These are phyloP conservation scores for Colletotrichum agaves DNA, from an alignment of 2,329 filamentous ascomycete species.

Conservation along the genomic window DNA sequence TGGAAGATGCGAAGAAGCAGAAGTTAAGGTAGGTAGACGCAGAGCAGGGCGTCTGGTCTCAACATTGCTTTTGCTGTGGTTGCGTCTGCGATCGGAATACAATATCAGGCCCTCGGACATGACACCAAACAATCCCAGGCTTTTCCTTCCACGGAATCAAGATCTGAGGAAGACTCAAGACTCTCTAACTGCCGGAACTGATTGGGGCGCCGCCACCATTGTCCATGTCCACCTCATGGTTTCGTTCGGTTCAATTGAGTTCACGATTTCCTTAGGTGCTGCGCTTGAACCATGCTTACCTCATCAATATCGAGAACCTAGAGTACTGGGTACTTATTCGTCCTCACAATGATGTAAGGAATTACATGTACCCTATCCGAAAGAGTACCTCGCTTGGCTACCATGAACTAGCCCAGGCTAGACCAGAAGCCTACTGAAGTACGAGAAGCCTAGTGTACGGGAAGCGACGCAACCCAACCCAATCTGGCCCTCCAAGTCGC, in stretches of 20 bases:
- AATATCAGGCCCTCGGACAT: not conserved
- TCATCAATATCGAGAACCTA: not conserved
- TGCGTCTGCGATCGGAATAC: conserved; percentile 7
- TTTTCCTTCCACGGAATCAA: not conserved
- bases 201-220: conserved; percentile 21
- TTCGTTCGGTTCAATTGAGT: not conserved
- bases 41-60: not conserved
- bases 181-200: conserved; percentile 11
- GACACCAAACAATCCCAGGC: not conserved
- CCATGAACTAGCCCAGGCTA: not conserved
- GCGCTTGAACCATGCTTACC: not conserved
- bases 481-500: not conserved
- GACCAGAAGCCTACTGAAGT: no score
- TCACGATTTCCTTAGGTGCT: no score
- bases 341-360: no score
- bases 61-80: conserved; percentile 11
- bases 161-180: not conserved
- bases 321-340: no score
- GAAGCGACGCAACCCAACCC: conserved; percentile 7
- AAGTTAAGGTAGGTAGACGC: no score
- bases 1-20: not conserved
- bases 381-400: not conserved
- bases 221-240: not conserved
- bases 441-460: not conserved
- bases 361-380: not conserved